Evolutionary conservation across 2,329 filamentous ascomycete species (phyloP).

Genomic region (Harringtonia aguacate): DNA sequence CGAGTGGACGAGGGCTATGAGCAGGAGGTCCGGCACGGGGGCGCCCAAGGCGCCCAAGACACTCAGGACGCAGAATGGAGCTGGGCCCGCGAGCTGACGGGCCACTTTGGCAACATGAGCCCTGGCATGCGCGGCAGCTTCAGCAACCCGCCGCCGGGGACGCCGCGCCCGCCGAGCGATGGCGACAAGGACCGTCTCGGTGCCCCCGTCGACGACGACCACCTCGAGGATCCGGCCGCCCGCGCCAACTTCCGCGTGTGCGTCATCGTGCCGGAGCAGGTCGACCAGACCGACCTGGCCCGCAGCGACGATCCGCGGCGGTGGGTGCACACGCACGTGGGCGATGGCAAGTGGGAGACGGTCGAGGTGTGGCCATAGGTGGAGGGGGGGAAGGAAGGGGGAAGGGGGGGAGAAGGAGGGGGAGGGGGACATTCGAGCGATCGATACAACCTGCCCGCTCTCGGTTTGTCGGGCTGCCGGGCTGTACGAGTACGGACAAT

Average conservation of each 20-base stretch:
- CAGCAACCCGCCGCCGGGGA: constrained; percentile 60
- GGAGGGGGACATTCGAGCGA: no score
- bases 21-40: constrained; percentile 16
- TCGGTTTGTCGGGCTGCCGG: no score
- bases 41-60: no score
- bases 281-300: constrained; percentile 64
- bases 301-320: constrained; percentile 52
- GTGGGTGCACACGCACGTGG: constrained; percentile 55
- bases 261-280: constrained; percentile 67
- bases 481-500: no score
- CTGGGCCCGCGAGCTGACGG: constrained; percentile 70
- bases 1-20: constrained; percentile 19
- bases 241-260: constrained; percentile 71
- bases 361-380: constrained; percentile 60
- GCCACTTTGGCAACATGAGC: constrained; percentile 80
- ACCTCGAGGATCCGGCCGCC: constrained; percentile 59
- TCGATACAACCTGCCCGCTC: no score
- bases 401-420: constrained; percentile 6
- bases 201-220: constrained; percentile 55
- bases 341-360: constrained; percentile 49
- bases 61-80: no score
- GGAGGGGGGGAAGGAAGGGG: not conserved
- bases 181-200: constrained; percentile 27
- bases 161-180: constrained; percentile 39
- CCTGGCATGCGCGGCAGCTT: constrained; percentile 72